These are phyloP conservation scores for Populus tremula DNA, from an alignment of 345 rosid species.

Conservation along the genomic window DNA sequence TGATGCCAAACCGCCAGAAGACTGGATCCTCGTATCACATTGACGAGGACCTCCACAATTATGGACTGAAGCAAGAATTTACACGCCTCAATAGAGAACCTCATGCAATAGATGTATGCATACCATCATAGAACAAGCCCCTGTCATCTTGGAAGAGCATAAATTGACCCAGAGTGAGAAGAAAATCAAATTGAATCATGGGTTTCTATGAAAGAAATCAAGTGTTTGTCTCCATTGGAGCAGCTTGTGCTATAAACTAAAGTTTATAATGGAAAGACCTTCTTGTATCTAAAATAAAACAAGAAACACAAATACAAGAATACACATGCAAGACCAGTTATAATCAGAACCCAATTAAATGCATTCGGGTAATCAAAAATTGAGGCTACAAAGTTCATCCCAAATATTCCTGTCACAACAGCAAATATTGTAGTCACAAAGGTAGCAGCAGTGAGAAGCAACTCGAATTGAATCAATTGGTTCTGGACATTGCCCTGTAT, in stretches of 20 bases:
- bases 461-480: conserved; percentile 85
- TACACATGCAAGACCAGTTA: conserved; percentile 57
- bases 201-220: neutral
- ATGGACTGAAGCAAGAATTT: neutral
- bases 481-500: conserved; percentile 90
- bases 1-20: neutral
- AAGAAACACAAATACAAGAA: conserved; percentile 56
- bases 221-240: neutral
- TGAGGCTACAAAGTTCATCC: conserved; percentile 77
- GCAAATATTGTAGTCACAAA: conserved; percentile 84
- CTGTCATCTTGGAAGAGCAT: neutral
- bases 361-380: conserved; percentile 59
- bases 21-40: neutral
- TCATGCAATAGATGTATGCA: neutral
- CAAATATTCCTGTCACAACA: conserved; percentile 77
- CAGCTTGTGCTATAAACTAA: neutral
- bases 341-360: conserved; percentile 72
- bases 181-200: conserved; percentile 4
- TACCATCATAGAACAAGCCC: neutral
- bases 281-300: conserved; percentile 74
- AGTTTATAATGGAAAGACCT: conserved; percentile 68
- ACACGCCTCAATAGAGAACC: neutral
- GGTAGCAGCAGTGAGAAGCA: conserved; percentile 93
- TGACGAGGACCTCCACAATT: neutral
- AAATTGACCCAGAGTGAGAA: neutral